phyloP scores from a whole-genome alignment of 1,139 yeast genomes.

The Hyphopichia khmerensis region DNA sequence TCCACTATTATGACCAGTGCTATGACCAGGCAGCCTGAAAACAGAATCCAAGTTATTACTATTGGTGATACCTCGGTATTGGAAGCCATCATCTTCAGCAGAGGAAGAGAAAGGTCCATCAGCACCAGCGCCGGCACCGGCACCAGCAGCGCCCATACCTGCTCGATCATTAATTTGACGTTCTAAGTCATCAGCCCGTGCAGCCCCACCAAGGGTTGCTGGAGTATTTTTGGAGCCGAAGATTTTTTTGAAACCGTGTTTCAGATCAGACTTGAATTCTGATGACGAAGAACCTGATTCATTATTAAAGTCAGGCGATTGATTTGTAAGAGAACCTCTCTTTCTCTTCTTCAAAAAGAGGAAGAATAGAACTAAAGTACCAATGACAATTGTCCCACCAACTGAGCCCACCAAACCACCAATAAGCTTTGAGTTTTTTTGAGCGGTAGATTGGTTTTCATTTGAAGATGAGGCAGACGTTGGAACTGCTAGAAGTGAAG shows the following conservation, averaged over 20 bases:
- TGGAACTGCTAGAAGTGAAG: slow-evolving; percentile 41
- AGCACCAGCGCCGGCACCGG: slow-evolving; percentile 13
- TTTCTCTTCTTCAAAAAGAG: slow-evolving; percentile 35
- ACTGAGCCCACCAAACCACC: slow-evolving; percentile 51
- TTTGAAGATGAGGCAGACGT: slow-evolving; percentile 18
- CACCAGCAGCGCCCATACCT: slow-evolving; percentile 12
- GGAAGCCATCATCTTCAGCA: slow-evolving; percentile 31
- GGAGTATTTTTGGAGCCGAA: slow-evolving; percentile 25
- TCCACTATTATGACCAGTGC: slow-evolving; percentile 14
- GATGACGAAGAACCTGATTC: slow-evolving; percentile 15
- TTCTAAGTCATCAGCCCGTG: slow-evolving; percentile 23
- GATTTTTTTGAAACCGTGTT: slow-evolving; percentile 29
- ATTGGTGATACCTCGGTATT: slow-evolving; percentile 48
- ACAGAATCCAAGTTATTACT: slow-evolving; percentile 44
- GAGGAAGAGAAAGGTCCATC: slow-evolving; percentile 7
- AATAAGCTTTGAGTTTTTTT: slow-evolving; percentile 37
- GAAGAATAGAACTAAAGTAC: slow-evolving; percentile 36
- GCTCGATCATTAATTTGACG: slow-evolving; percentile 17
- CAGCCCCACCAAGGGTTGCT: slow-evolving; percentile 13
- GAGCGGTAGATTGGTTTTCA: slow-evolving; percentile 14
- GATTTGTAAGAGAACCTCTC: slow-evolving; percentile 34
- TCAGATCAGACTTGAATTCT: slow-evolving; percentile 10
- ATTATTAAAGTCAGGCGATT: slow-evolving; percentile 46
- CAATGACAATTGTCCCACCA: slow-evolving; percentile 46
- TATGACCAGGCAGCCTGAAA: slow-evolving; percentile 22